Evolutionary conservation across 495 filamentous ascomycete genomes (phyloP).

Genomic region (Penicillium flavigenum): DNA sequence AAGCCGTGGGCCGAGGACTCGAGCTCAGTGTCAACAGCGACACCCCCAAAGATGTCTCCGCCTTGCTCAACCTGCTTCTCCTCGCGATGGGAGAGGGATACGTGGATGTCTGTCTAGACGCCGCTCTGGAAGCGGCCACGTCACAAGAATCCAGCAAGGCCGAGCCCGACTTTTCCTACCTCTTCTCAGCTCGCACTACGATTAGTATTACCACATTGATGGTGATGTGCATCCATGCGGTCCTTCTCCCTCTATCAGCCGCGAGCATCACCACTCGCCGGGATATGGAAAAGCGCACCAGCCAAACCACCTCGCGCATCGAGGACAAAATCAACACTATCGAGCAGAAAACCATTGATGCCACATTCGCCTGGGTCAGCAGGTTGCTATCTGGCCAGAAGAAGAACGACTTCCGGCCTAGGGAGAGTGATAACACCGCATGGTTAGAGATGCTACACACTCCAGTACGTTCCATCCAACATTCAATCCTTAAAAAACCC

Average conservation of each 20-base stretch:
- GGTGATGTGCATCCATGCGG: slow-evolving; percentile 82
- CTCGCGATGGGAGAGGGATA: slow-evolving; percentile 91
- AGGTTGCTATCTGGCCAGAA: slow-evolving; percentile 78
- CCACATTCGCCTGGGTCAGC: slow-evolving; percentile 72
- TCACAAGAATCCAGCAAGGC: slow-evolving; percentile 72
- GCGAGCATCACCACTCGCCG: slow-evolving; percentile 85
- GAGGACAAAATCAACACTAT: slow-evolving; percentile 88
- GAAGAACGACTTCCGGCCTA: slow-evolving; percentile 89
- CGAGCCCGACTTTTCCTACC: slow-evolving; percentile 86
- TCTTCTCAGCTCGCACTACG: slow-evolving; percentile 72
- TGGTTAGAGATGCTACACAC: slow-evolving; percentile 84
- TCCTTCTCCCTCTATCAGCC: slow-evolving; percentile 85
- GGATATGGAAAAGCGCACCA: slow-evolving; percentile 85
- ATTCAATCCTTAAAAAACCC: background rate
- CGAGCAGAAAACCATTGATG: slow-evolving; percentile 82
- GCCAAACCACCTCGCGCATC: slow-evolving; percentile 66
- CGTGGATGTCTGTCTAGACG: slow-evolving; percentile 89
- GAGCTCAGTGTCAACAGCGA: slow-evolving; percentile 84
- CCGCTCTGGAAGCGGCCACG: slow-evolving; percentile 70
- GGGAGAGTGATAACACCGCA: slow-evolving; percentile 71
- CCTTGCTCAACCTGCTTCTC: slow-evolving; percentile 79
- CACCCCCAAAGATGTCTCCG: slow-evolving; percentile 91
- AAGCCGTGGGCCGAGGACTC: slow-evolving; percentile 88
- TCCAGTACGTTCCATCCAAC: slow-evolving; percentile 42
- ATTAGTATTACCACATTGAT: slow-evolving; percentile 91